Conservation (phyloP, 2,329 filamentous ascomycete genomes). For the Colletotrichum spaethianum region DNA sequence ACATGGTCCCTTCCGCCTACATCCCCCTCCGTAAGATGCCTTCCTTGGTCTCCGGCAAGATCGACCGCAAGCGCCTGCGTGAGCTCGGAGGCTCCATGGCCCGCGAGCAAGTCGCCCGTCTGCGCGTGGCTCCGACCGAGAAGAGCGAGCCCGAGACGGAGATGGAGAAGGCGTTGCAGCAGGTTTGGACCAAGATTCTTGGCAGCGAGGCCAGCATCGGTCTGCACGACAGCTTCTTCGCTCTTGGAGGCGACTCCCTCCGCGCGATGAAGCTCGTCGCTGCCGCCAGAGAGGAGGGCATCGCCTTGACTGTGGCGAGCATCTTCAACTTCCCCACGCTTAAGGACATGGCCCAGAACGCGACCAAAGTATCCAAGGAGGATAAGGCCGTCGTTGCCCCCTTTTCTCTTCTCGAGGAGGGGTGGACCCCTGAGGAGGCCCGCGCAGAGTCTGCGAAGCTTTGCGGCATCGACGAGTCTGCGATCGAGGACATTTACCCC, state of each 20-base stretch:
- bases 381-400: slow-evolving; percentile 43
- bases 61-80: slow-evolving; percentile 63
- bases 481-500: slow-evolving; percentile 67
- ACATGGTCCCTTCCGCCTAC: slow-evolving; percentile 65
- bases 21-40: slow-evolving; percentile 63
- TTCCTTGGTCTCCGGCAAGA: slow-evolving; percentile 63
- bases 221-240: slow-evolving; percentile 61
- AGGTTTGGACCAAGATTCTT: slow-evolving; percentile 56
- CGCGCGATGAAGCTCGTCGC: slow-evolving; percentile 66
- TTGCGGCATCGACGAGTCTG: slow-evolving; percentile 53
- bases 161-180: slow-evolving; percentile 54
- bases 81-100: slow-evolving; percentile 59
- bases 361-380: slow-evolving; percentile 45
- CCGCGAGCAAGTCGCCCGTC: slow-evolving; percentile 55
- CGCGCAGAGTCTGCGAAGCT: slow-evolving; percentile 55
- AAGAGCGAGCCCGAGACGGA: slow-evolving; percentile 55
- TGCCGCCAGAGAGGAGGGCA: slow-evolving; percentile 54
- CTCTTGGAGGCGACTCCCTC: slow-evolving; percentile 65
- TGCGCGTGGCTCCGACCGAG: slow-evolving; percentile 49
- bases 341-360: slow-evolving; percentile 58
- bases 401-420: slow-evolving; percentile 57
- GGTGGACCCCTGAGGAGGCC: slow-evolving; percentile 53
- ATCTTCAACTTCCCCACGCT: slow-evolving; percentile 63
- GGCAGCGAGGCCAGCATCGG: slow-evolving; percentile 52
- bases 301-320: slow-evolving; percentile 60